phyloP scores from a whole-genome alignment of 177 flowering plant species.

The Vitis hybrid region DNA sequence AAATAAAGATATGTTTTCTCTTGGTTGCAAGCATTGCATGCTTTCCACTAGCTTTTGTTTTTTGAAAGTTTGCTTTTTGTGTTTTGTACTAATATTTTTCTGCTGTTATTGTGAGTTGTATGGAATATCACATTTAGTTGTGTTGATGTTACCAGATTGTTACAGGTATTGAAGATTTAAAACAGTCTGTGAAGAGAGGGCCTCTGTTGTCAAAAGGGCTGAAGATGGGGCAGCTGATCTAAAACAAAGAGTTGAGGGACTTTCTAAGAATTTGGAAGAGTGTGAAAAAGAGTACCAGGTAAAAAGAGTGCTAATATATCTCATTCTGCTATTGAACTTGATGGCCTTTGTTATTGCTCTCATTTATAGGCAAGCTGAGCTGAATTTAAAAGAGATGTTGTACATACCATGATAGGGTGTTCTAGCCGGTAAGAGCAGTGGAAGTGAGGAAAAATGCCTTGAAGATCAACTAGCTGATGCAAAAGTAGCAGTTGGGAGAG shows the following conservation, averaged over 20 bases:
- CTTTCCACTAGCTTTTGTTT: no score
- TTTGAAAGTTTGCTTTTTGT: no score
- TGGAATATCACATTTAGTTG: neutral
- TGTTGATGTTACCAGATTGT: slow-evolving; percentile 44
- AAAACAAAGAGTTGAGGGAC: slow-evolving; percentile 54
- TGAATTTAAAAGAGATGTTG: neutral
- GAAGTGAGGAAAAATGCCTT: slow-evolving; percentile 91
- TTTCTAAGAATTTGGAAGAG: slow-evolving; percentile 67
- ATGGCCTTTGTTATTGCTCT: neutral
- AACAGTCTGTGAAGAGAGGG: slow-evolving; percentile 69
- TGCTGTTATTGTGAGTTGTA: neutral
- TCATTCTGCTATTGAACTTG: neutral
- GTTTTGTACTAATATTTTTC: no score
- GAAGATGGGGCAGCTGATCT: slow-evolving; percentile 94
- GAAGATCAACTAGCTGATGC: slow-evolving; percentile 95
- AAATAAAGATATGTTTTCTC: no score
- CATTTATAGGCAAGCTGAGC: neutral
- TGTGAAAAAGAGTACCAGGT: slow-evolving; percentile 90
- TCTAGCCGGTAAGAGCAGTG: slow-evolving; percentile 89
- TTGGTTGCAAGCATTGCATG: no score
- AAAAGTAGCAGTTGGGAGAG: slow-evolving; percentile 81
- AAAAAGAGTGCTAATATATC: neutral
- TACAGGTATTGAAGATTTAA: slow-evolving; percentile 62
- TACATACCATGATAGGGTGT: slow-evolving; percentile 58
- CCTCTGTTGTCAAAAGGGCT: slow-evolving; percentile 63